These are phyloP conservation scores for Erythrophleum fordii DNA, from an alignment of 306 rosid species.

Conservation along the genomic window DNA sequence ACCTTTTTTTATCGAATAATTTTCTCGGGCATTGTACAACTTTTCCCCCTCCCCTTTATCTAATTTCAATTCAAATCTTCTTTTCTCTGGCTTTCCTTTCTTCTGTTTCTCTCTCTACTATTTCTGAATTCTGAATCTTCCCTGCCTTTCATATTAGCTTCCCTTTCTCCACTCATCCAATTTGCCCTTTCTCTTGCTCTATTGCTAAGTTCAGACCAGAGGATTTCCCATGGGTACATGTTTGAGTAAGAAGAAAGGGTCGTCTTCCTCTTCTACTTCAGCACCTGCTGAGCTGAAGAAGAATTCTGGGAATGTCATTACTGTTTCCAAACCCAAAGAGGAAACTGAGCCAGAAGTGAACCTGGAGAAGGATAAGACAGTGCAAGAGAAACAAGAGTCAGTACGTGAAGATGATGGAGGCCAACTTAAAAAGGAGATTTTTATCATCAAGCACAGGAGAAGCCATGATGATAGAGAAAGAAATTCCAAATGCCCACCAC, in stretches of 20 bases:
- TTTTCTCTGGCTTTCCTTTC: neutral
- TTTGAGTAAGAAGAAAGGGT: constrained; percentile 78
- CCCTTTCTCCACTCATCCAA: too few species aligned
- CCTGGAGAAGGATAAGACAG: constrained; percentile 32
- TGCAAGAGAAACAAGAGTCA: constrained; percentile 40
- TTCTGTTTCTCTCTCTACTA: neutral
- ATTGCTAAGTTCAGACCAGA: constrained; percentile 8
- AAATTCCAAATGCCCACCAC: constrained; percentile 43
- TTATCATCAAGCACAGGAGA: constrained; percentile 77
- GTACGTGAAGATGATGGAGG: constrained; percentile 27
- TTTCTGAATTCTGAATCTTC: neutral
- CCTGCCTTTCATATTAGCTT: neutral
- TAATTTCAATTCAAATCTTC: constrained; percentile 49
- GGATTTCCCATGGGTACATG: constrained; percentile 78
- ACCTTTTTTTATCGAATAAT: constrained; percentile 42
- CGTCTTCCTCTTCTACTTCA: constrained; percentile 44
- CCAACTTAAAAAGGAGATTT: constrained; percentile 72
- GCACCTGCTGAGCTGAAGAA: constrained; percentile 33
- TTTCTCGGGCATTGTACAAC: constrained; percentile 48
- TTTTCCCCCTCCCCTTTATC: neutral
- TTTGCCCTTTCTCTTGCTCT: constrained; percentile 2
- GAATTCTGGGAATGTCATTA: constrained; percentile 17
- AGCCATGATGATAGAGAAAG: constrained; percentile 83
- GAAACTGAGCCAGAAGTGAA: constrained; percentile 39
- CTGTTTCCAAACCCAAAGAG: constrained; percentile 30